Percentiles rank a stretch among this genome's conserved stretches.
These are phyloP conservation scores for Xenosphaeropsis pyriputrescens DNA, from an alignment of 2,329 filamentous ascomycete genomes.

Conservation along the genomic window DNA sequence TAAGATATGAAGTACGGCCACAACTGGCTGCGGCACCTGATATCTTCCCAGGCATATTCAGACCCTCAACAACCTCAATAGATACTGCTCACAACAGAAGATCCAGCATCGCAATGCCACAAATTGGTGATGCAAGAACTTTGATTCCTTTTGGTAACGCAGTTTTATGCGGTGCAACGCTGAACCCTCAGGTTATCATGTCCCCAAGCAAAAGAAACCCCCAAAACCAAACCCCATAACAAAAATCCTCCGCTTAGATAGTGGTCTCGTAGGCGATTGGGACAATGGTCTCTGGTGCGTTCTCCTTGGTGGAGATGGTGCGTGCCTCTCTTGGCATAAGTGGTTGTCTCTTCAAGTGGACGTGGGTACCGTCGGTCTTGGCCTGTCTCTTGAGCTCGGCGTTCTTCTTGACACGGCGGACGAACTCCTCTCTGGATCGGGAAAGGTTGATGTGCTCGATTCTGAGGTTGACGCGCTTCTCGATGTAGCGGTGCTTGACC, in stretches of 20 bases:
- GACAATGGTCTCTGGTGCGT: slow-evolving; percentile 79
- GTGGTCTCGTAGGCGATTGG: slow-evolving; percentile 96
- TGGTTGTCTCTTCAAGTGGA: slow-evolving; percentile 89
- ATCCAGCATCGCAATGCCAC: too few relatives aligned
- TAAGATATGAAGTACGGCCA: too few relatives aligned
- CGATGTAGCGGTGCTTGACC: slow-evolving; percentile 98
- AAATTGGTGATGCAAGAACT: too few relatives aligned
- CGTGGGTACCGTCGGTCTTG: slow-evolving; percentile 73
- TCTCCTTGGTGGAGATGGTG: slow-evolving; percentile 67
- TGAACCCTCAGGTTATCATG: slow-evolving; percentile 13
- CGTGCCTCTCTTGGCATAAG: slow-evolving; percentile 64
- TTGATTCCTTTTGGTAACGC: too few relatives aligned
- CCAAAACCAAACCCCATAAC: slow-evolving; percentile 13
- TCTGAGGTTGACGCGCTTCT: slow-evolving; percentile 99
- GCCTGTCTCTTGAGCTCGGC: slow-evolving; percentile 84
- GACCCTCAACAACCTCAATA: too few relatives aligned
- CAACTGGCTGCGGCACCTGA: too few relatives aligned
- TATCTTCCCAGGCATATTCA: too few relatives aligned
- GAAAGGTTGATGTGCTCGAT: slow-evolving; percentile 94
- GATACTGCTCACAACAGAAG: too few relatives aligned
- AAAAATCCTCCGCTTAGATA: slow-evolving; percentile 47
- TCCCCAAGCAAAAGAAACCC: slow-evolving; percentile 18
- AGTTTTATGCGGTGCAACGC: slow-evolving; percentile 16
- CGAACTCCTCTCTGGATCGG: slow-evolving; percentile 91
- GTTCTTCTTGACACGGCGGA: slow-evolving; percentile 93